Evolutionary conservation across 192 early-diverging fungal species (phyloP), one percentile per base, ranked within the genome.

Genomic region (Ambispora gerdemannii): DNA sequence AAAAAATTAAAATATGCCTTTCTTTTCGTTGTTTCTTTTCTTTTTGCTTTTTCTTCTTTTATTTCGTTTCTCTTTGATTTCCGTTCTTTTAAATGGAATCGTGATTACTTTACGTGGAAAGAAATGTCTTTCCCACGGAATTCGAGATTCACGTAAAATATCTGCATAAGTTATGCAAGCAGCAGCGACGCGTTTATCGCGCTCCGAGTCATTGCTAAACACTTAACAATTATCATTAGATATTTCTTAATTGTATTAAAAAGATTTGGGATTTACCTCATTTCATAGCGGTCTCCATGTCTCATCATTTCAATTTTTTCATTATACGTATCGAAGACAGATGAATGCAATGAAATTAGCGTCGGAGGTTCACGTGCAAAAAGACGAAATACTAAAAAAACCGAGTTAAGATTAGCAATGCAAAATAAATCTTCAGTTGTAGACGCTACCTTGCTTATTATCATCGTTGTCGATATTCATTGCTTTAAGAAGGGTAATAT

Each of bases 61-160:
- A 8, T 13, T 10, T 17, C 20, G 52, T 15, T 55, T 35, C 25
- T 10, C 36, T 32, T n/a, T 19, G 4, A 43, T 22, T 36, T 68
- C 20, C n/a, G 6, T 4, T 3, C 27, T 15, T 22, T 51, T 19
- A 34, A 0, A 67, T 22, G 64, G 49, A 0, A 68, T 51, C 24
- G 52, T 4, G 22, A 68, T 32, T n/a, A 68, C 67, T 68, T 68
- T 68, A 55, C 55, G 51, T 25, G 51, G 51, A n/a, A 36, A 15
- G 27, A 68, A 55, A 68, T 56, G 20, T 25, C 67, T 28, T 35
- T 55, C 67, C 67, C 67, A 68, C 13, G 67, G 67, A 36, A 68
- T 68, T 55, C 55, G 52, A 19, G 67, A 68, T 38, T 68, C 50
- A 13, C 24, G 22, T 19, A 68, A 34, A 17, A 68, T 27, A 36